Conservation (phyloP, 352 stramenopile genomes). For the Phytopythium cucurbitacearum region DNA sequence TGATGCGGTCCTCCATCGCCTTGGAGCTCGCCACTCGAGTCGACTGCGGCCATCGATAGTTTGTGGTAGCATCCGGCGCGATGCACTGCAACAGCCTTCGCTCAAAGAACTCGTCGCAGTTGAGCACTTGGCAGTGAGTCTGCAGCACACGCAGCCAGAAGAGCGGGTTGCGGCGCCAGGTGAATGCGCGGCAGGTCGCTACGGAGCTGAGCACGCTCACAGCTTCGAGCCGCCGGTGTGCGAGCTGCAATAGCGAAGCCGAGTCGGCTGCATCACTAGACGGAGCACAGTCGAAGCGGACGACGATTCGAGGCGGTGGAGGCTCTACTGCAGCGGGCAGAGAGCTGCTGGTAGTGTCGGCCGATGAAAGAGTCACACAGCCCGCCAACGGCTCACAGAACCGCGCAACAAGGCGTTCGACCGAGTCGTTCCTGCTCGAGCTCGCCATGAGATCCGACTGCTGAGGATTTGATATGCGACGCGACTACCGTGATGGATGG, state of each 20-base stretch:
- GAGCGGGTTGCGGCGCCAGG: constrained; percentile 22
- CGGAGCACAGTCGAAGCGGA: constrained; percentile 9
- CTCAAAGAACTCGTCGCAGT: constrained; percentile 9
- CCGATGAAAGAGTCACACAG: constrained; percentile 14
- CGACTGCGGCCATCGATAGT: too few species aligned
- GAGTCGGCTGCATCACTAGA: background rate
- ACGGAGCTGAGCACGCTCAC: constrained; percentile 21
- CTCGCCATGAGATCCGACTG: constrained; percentile 4
- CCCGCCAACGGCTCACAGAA: constrained; percentile 13
- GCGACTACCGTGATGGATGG: too few species aligned
- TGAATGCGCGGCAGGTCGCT: constrained; percentile 17
- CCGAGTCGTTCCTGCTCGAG: background rate
- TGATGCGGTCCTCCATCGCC: background rate
- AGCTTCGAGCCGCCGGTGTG: constrained; percentile 13
- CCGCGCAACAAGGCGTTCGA: constrained; percentile 11
- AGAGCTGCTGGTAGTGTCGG: background rate
- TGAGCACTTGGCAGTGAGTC: constrained; percentile 1
- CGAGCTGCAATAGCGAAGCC: background rate
- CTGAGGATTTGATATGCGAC: too few species aligned
- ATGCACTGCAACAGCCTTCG: background rate
- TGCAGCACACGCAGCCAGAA: constrained; percentile 29
- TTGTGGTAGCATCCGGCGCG: background rate
- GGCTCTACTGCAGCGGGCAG: too few species aligned
- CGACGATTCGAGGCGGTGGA: constrained; percentile 10
- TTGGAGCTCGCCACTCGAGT: background rate